Base-by-base conservation (phyloP, 78 protist species). In the Emiliania huxleyi region DNA sequence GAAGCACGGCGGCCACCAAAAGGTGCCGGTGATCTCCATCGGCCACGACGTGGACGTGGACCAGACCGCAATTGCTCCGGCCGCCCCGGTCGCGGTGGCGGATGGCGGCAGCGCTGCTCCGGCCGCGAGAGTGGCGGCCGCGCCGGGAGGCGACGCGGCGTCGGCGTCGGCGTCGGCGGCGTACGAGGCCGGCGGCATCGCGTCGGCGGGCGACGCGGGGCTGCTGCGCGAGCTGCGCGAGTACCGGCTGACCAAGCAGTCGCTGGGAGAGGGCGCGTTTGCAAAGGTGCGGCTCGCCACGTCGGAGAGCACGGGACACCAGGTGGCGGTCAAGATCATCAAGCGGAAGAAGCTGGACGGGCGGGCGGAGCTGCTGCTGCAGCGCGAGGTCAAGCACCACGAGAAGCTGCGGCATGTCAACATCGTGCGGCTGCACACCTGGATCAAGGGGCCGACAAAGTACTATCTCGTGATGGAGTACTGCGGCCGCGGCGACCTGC, bases 401-500 rank as follows among this genome's bases (percentile, higher is more conserved):
- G 48, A 44, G 22, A 44, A 44, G 89, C 56, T 81, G 40, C 89
- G 89, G 22, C 89, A 81, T 38, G 43, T 2, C 33, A 81, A 81
- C 89, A 81, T 81, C 52, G 89, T 81, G 89, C 49, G 89, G 89
- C 89, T 81, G 26, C 52, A 42, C 89, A 42, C 89, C 12, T 44
- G 23, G 43, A 44, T 81, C 56, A 18, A 33, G 19, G 37, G 89
- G 5, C 93, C 88, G 12, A 42, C 8, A 35, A 42, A 73, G 89
- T 79, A 55, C 42, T 91, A 95, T 77, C 95, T 93, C 92, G 96
- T 95, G 43, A 91, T 96, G 90, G 98, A 96, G 71, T 92, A 90
- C 92, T 92, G 95, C 69, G 94, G 90, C 37, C 90, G 95, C 91
- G 97, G 96, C 23, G 98, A 96, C 91, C 90, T 96, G 69, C 88